These are phyloP conservation scores for Tulasnella sp. DNA, from an alignment of 768 basidiomycete species.

Conservation along the genomic window DNA sequence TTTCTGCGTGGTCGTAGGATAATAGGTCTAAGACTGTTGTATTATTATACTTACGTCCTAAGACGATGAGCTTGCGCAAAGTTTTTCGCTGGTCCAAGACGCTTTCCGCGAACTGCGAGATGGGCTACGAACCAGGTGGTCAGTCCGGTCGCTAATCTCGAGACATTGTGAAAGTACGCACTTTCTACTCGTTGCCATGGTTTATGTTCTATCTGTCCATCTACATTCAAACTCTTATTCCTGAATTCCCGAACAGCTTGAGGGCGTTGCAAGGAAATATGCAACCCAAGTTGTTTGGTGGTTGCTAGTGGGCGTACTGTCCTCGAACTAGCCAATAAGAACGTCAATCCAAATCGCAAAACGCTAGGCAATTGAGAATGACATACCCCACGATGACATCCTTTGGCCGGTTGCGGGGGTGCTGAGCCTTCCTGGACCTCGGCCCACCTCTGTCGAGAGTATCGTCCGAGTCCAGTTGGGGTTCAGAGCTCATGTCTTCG, in stretches of 20 bases:
- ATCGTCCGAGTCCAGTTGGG: neutral
- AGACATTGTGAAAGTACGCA: neutral
- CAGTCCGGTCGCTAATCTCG: neutral
- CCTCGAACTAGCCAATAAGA: neutral
- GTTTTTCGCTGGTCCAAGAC: neutral
- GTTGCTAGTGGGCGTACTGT: neutral
- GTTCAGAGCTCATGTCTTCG: neutral
- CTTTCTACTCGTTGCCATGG: constrained; percentile 8
- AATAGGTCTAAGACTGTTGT: neutral
- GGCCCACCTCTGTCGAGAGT: neutral
- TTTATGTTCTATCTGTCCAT: neutral
- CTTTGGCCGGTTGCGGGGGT: neutral
- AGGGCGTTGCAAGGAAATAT: neutral
- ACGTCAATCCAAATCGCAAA: neutral
- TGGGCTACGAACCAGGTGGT: neutral
- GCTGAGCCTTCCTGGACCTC: neutral
- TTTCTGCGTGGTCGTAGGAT: neutral
- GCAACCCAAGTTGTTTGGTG: neutral
- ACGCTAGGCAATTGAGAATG: neutral
- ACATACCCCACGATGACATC: constrained; percentile 10
- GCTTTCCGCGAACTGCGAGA: neutral
- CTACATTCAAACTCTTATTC: neutral
- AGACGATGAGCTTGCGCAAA: constrained; percentile 3
- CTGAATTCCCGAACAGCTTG: neutral
- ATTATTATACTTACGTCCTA: neutral